These are phyloP conservation scores for Cryomyces minteri DNA, from an alignment of 495 filamentous ascomycete species.

Conservation along the genomic window DNA sequence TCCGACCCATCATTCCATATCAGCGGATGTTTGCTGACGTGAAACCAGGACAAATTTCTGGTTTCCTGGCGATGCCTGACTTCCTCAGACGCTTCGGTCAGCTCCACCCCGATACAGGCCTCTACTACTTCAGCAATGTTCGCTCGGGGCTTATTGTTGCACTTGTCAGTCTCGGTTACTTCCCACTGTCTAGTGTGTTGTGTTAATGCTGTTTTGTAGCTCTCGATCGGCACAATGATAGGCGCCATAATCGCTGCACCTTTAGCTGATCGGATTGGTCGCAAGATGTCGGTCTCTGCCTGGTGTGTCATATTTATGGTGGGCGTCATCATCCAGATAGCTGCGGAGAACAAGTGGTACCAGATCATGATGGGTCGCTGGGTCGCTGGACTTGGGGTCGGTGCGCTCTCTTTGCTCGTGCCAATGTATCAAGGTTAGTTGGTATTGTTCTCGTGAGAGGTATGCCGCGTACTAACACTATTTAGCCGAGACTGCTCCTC, in stretches of 20 bases:
- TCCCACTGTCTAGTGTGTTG: not conserved
- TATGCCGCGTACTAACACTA: not conserved
- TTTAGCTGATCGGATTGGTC: slow-evolving; percentile 33
- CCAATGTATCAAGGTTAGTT: slow-evolving; percentile 28
- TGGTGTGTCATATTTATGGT: slow-evolving; percentile 13
- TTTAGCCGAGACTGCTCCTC: not conserved
- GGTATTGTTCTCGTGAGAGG: too few species aligned
- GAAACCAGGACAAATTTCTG: slow-evolving; percentile 31
- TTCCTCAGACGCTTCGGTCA: slow-evolving; percentile 30
- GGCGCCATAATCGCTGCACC: slow-evolving; percentile 45
- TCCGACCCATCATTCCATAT: too few species aligned
- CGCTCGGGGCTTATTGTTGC: slow-evolving; percentile 38
- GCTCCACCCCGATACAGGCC: slow-evolving; percentile 14
- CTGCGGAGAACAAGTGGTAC: not conserved
- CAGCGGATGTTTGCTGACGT: too few species aligned
- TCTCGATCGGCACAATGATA: slow-evolving; percentile 49
- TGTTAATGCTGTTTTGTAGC: slow-evolving; percentile 9
- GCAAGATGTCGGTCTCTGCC: slow-evolving; percentile 31
- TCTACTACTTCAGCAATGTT: slow-evolving; percentile 32
- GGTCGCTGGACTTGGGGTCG: slow-evolving; percentile 21
- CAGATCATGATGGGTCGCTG: not conserved
- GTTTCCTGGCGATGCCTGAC: slow-evolving; percentile 43
- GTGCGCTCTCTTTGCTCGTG: slow-evolving; percentile 26
- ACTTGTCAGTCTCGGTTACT: slow-evolving; percentile 20
- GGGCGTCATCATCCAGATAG: not conserved